Conservation (phyloP, 163 green algal genomes). For the Prototheca cutis region DNA sequence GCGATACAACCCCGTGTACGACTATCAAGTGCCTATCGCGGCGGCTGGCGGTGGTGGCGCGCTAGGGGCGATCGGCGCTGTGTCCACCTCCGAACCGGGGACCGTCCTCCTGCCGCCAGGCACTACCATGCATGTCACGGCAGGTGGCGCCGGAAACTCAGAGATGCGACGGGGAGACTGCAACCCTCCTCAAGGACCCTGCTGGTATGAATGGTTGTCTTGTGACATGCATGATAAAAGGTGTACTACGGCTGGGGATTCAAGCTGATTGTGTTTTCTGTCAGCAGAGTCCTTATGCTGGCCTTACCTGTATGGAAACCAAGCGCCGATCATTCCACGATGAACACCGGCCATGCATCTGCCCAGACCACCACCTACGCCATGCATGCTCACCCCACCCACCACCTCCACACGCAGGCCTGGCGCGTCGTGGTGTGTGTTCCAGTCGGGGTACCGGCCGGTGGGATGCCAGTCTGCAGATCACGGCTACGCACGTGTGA, state of each 20-base stretch:
- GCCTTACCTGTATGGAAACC: too few species aligned
- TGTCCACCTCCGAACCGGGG: background rate
- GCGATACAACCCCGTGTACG: constrained; percentile 9
- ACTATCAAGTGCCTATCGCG: constrained; percentile 4
- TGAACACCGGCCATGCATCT: too few species aligned
- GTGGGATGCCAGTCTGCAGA: constrained; percentile 1
- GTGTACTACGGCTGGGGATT: too few species aligned
- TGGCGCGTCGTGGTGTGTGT: constrained; percentile 18
- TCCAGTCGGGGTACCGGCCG: constrained; percentile 16
- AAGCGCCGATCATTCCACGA: too few species aligned
- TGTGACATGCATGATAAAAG: too few species aligned
- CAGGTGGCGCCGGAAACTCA: constrained; percentile 14
- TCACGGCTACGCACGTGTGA: constrained; percentile 5
- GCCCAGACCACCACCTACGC: too few species aligned
- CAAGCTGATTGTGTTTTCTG: too few species aligned
- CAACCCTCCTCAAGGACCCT: constrained; percentile 8
- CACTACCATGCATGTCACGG: constrained; percentile 15
- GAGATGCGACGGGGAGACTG: constrained; percentile 8
- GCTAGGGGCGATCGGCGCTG: too few species aligned
- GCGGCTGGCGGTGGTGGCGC: too few species aligned
- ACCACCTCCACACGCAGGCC: background rate
- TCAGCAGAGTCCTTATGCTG: too few species aligned
- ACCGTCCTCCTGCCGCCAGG: background rate
- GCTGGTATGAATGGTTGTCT: too few species aligned
- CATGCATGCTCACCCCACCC: background rate